These are phyloP conservation scores for Moesziomyces globuligerus DNA, from an alignment of 1,284 basidiomycete genomes.

Conservation along the genomic window DNA sequence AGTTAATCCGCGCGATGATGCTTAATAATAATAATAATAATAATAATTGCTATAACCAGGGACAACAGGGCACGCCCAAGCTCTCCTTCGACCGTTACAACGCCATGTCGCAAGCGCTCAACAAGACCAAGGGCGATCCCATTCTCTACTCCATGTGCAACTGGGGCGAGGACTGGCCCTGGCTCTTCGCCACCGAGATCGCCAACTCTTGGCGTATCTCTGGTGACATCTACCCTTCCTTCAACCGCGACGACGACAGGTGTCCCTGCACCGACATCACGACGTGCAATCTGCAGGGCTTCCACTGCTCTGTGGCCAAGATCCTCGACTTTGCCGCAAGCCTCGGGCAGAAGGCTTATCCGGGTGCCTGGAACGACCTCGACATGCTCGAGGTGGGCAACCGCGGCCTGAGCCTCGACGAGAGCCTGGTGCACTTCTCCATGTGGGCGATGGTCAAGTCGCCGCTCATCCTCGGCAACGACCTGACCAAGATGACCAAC, in stretches of 20 bases:
- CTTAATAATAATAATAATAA: too few relatives aligned
- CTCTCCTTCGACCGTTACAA: slow-evolving; percentile 65
- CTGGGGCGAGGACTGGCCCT: slow-evolving; percentile 41
- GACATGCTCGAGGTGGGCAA: slow-evolving; percentile 57
- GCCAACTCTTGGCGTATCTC: slow-evolving; percentile 71
- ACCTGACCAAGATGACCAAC: slow-evolving; percentile 52
- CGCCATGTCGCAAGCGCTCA: slow-evolving; percentile 72
- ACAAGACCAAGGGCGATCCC: slow-evolving; percentile 67
- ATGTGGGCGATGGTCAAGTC: slow-evolving; percentile 64
- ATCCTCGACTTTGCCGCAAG: slow-evolving; percentile 23
- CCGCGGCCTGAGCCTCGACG: slow-evolving; percentile 37
- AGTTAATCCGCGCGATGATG: too few relatives aligned
- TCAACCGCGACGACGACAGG: slow-evolving; percentile 28
- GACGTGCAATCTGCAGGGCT: slow-evolving; percentile 25
- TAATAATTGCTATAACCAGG: slow-evolving; percentile 68
- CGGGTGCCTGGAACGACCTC: slow-evolving; percentile 62
- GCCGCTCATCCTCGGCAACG: slow-evolving; percentile 65
- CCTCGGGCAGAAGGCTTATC: slow-evolving; percentile 50
- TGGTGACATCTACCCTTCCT: slow-evolving; percentile 28
- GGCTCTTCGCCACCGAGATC: slow-evolving; percentile 64
- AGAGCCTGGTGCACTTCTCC: slow-evolving; percentile 58
- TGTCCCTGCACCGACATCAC: slow-evolving; percentile 35
- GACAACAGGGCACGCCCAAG: slow-evolving; percentile 16
- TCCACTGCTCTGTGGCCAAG: slow-evolving; percentile 28
- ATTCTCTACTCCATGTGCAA: slow-evolving; percentile 34